Percentiles rank a stretch among this genome's conserved stretches.
Conservation (phyloP, 2,329 filamentous ascomycete species). For the Magnaporthiopsis incrustans region DNA sequence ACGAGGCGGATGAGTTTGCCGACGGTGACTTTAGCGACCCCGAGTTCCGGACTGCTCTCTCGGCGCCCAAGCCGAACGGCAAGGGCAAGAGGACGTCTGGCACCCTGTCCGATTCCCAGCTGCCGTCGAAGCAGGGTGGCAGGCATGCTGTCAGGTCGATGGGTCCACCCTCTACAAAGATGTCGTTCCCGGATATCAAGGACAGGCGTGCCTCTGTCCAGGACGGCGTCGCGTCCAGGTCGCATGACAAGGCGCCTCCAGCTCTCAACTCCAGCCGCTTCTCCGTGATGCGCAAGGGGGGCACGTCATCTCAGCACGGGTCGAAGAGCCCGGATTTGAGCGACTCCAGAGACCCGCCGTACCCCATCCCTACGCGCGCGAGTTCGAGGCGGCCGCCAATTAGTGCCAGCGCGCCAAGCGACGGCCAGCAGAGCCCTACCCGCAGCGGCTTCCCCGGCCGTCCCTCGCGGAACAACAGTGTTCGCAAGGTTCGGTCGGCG, state of each 20-base stretch:
- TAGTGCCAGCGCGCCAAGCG: constrained; percentile 56
- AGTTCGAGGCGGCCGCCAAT: constrained; percentile 72
- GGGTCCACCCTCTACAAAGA: not conserved
- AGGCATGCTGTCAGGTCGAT: not conserved
- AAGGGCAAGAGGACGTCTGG: not conserved
- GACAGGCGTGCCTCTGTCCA: not conserved
- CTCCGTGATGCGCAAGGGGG: constrained; percentile 65
- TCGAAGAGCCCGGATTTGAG: constrained; percentile 58
- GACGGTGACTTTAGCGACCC: constrained; percentile 56
- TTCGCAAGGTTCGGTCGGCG: constrained; percentile 80
- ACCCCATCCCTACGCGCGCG: constrained; percentile 81
- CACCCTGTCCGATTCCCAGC: too few relatives aligned
- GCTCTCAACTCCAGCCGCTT: constrained; percentile 33
- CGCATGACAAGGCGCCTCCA: not conserved
- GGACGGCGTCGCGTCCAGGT: not conserved
- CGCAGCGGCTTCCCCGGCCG: constrained; percentile 38
- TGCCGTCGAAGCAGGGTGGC: not conserved
- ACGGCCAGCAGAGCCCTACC: constrained; percentile 72
- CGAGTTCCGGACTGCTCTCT: constrained; percentile 59
- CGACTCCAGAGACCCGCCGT: constrained; percentile 63
- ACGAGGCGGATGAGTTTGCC: constrained; percentile 55
- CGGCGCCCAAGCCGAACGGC: constrained; percentile 47
- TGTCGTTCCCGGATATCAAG: not conserved
- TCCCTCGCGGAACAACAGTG: constrained; percentile 48
- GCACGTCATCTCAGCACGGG: constrained; percentile 61